phyloP scores from a whole-genome alignment of 306 rosid species.

The Castanea crenata region DNA sequence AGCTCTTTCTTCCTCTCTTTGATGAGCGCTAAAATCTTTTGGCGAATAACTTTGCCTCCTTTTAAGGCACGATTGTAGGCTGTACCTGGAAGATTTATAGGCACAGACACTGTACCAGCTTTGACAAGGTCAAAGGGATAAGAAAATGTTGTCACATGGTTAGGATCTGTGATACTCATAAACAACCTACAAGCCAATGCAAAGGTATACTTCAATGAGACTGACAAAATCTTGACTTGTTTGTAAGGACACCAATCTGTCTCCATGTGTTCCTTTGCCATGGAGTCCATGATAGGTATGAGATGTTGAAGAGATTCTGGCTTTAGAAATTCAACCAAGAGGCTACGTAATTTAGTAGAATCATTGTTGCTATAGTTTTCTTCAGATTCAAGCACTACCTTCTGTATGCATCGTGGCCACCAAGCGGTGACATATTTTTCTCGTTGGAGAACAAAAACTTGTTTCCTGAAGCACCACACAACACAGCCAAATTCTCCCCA shows the following conservation, averaged over 20 bases:
- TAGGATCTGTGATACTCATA: background rate
- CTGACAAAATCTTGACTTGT: background rate
- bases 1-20: no score
- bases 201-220: background rate
- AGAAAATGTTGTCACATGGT: no score
- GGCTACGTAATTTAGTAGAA: background rate
- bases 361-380: background rate
- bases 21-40: no score
- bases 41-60: no score
- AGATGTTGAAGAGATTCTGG: background rate
- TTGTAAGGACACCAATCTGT: background rate
- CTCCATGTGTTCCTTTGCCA: background rate
- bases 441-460: background rate
- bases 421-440: background rate
- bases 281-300: background rate
- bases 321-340: background rate
- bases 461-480: background rate
- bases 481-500: background rate
- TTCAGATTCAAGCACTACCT: background rate
- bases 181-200: background rate
- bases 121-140: no score
- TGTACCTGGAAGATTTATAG: no score
- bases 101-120: no score
- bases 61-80: no score
- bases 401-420: background rate